phyloP scores from a whole-genome alignment of 805 yeast genomes.

The Zygosaccharomyces pseudorouxii region DNA sequence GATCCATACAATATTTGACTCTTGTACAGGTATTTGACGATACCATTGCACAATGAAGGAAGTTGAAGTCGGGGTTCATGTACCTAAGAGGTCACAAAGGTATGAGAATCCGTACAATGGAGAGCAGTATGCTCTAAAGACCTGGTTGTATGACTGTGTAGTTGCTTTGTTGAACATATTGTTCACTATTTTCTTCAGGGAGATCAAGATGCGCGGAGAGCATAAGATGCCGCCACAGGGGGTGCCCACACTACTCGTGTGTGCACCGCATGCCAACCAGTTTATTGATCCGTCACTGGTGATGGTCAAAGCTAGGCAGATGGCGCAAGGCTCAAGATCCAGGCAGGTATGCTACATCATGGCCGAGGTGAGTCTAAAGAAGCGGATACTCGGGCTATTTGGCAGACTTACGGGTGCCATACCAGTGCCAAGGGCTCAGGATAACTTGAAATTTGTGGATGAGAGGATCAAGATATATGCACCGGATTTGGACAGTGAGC shows the following conservation, averaged over 20 bases:
- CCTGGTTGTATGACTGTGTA: conserved; percentile 32
- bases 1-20: not conserved
- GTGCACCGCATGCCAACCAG: conserved; percentile 85
- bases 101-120: conserved; percentile 31
- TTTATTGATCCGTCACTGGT: conserved; percentile 78
- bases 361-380: conserved; percentile 70
- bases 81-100: conserved; percentile 18
- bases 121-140: conserved; percentile 17
- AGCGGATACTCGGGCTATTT: conserved; percentile 65
- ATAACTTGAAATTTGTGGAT: conserved; percentile 57
- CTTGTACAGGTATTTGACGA: not conserved
- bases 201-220: conserved; percentile 65
- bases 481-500: conserved; percentile 46
- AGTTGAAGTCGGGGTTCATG: conserved; percentile 20
- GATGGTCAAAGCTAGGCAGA: conserved; percentile 63
- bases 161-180: conserved; percentile 29
- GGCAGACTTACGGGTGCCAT: conserved; percentile 71
- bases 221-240: conserved; percentile 31
- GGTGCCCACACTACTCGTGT: conserved; percentile 65
- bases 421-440: conserved; percentile 91
- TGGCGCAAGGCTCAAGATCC: conserved; percentile 30
- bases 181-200: conserved; percentile 56
- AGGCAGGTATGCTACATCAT: conserved; percentile 73
- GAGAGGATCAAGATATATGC: conserved; percentile 57
- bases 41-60: not conserved